These are phyloP conservation scores for Chlorella sorokiniana DNA, from an alignment of 139 green algal species.

Conservation along the genomic window DNA sequence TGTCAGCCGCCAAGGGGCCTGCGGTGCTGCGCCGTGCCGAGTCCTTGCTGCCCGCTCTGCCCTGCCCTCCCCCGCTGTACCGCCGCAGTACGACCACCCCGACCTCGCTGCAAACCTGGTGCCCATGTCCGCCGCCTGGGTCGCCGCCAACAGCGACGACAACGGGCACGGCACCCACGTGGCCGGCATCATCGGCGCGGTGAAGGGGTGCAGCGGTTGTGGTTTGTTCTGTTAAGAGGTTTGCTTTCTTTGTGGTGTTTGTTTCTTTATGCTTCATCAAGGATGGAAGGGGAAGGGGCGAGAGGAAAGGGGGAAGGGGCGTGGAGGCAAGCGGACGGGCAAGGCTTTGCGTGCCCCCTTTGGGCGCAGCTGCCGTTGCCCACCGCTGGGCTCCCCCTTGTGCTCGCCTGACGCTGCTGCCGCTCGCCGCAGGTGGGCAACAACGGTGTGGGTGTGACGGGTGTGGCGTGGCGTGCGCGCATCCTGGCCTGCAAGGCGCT, in stretches of 20 bases:
- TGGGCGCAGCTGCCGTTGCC: background rate
- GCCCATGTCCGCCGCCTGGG: background rate
- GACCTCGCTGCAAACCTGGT: constrained; percentile 12
- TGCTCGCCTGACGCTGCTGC: background rate
- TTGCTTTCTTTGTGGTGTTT: too few species aligned
- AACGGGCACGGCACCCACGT: constrained; percentile 25
- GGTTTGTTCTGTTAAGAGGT: background rate
- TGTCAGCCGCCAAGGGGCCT: too few species aligned
- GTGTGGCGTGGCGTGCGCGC: constrained; percentile 3
- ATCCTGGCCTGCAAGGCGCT: constrained; percentile 41
- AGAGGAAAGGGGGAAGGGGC: too few species aligned
- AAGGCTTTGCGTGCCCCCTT: too few species aligned
- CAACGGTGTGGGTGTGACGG: constrained; percentile 27
- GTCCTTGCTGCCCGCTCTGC: background rate
- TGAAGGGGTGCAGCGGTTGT: background rate
- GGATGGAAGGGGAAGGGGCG: too few species aligned
- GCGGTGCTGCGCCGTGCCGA: too few species aligned
- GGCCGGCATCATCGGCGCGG: constrained; percentile 26
- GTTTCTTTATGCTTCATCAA: too few species aligned
- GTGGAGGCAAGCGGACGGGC: too few species aligned
- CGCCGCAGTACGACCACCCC: constrained; percentile 22
- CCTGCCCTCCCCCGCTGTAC: background rate
- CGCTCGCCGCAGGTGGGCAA: constrained; percentile 23
- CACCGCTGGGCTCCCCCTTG: too few species aligned
- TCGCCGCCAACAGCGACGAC: background rate